These are phyloP conservation scores for Pseudogymnoascus sp. DNA, from an alignment of 2,329 filamentous ascomycete species.

Conservation along the genomic window DNA sequence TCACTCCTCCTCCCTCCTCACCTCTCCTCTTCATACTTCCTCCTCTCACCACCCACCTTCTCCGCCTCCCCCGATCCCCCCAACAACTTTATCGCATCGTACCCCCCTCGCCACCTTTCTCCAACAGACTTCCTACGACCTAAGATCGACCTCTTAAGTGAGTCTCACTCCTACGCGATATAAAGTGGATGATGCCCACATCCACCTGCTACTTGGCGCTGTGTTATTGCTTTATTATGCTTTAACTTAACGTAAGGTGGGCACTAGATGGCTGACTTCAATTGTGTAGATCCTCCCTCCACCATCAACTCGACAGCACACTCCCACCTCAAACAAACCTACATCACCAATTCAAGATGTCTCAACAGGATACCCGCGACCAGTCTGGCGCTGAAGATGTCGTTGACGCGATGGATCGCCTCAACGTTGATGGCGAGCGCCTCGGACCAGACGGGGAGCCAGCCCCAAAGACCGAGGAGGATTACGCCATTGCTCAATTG, in stretches of 20 bases:
- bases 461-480: constrained; percentile 86
- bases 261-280: not conserved
- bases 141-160: not conserved
- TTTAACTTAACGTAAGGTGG: not conserved
- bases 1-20: constrained; percentile 13
- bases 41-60: constrained; percentile 14
- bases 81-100: constrained; percentile 13
- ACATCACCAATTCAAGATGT: constrained; percentile 20
- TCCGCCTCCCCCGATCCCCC: constrained; percentile 9
- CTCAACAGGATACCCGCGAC: constrained; percentile 25
- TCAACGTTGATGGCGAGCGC: constrained; percentile 47
- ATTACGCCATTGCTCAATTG: constrained; percentile 86
- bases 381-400: constrained; percentile 39
- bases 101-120: constrained; percentile 14
- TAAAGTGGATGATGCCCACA: not conserved
- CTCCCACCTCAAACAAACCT: constrained; percentile 1
- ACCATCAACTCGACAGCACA: not conserved
- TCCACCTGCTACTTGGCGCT: not conserved
- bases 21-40: constrained; percentile 11
- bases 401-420: constrained; percentile 52
- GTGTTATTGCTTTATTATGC: not conserved
- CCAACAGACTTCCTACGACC: not conserved
- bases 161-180: not conserved
- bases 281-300: not conserved
- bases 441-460: constrained; percentile 67